A percentile compares a stretch with the other conserved stretches of the same genome.
phyloP scores from a whole-genome alignment of 257 asterid species.

The Buddleja alternifolia region DNA sequence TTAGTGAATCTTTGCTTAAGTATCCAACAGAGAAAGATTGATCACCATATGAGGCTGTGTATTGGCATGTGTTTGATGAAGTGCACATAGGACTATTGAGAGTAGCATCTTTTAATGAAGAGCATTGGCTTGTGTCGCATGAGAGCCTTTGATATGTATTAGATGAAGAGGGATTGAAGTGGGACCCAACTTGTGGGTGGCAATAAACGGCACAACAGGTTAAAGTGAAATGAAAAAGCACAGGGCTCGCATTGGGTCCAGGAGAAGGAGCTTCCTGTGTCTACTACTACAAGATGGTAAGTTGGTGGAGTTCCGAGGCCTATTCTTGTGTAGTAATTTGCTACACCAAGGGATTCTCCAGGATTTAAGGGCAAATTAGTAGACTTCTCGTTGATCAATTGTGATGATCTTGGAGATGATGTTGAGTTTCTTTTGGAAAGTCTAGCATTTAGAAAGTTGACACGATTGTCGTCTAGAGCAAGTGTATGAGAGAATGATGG shows the following conservation, averaged over 20 bases:
- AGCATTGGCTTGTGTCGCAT: slow-evolving; percentile 45
- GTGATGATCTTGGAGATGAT: background rate
- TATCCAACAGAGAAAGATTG: slow-evolving; percentile 48
- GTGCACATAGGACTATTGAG: slow-evolving; percentile 50
- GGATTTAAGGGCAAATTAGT: slow-evolving; percentile 46
- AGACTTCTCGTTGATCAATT: slow-evolving; percentile 24
- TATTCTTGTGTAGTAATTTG: slow-evolving; percentile 54
- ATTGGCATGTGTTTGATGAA: slow-evolving; percentile 39
- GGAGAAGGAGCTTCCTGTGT: slow-evolving; percentile 66
- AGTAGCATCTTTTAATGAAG: slow-evolving; percentile 46
- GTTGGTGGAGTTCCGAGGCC: slow-evolving; percentile 62
- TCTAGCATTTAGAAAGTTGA: slow-evolving; percentile 42
- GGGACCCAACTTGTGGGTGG: slow-evolving; percentile 48
- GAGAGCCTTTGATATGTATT: slow-evolving; percentile 38
- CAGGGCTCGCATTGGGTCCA: slow-evolving; percentile 58
- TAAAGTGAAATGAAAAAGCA: slow-evolving; percentile 26
- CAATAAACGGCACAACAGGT: slow-evolving; percentile 43
- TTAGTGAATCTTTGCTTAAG: slow-evolving; percentile 46
- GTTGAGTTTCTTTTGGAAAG: slow-evolving; percentile 36
- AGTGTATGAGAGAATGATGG: slow-evolving; percentile 35
- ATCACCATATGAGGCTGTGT: slow-evolving; percentile 54
- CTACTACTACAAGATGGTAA: slow-evolving; percentile 50
- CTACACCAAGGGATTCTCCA: slow-evolving; percentile 42
- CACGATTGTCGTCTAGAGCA: slow-evolving; percentile 40
- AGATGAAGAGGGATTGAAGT: slow-evolving; percentile 48